Evolutionary conservation across 2,329 filamentous ascomycete species (phyloP), one percentile per base, ranked within the genome.

Genomic region (Fusarium burgessii): DNA sequence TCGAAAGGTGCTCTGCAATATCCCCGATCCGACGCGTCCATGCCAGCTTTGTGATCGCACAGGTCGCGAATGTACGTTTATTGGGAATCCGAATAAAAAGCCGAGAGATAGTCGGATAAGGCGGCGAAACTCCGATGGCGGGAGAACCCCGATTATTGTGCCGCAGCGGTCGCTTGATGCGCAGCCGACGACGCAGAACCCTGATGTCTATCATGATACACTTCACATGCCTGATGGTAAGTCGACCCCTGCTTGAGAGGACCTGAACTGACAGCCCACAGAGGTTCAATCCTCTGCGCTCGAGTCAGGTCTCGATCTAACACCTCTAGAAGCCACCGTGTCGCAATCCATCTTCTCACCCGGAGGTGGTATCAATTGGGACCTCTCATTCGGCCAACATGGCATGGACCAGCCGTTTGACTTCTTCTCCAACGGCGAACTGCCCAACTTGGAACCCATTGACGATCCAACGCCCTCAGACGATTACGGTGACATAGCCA

Each of bases 1-100:
- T 5, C 74, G 74, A 25, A 77, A 77, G 38, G 74, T 70, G 3
- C 68, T 77, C 6, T 76, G 74, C 58, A 77, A 77, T 12, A 77
- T 77, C 5, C 74, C 74, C 9, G 74, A 76, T 35, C 74, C 74
- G 1, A 54, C 62, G n/a, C 52, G 59, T 38, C 74, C 74, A 20
- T 77, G 74, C 33, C 74, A 76, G 45, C 65, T 76, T 5, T 77
- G 74, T 25, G 60, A 72, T 25, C 58, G 74, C 8, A 75, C 71
- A 1, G 73, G 73, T 13, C 59, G 74, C 8, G 61, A 59, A 2
- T 77, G 74, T 41, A 77, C 74, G 3, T 77, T 77, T 54, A 42
- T 75, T 12, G 70, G 58, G 1, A 74, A 74, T 23, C 68, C 72
- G n/a, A 68, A 66, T 2, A 72, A 61, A n/a, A 61, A 61, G 18